Evolutionary conservation across 257 asterid species (phyloP).

Genomic region (Eustoma russellianum): DNA sequence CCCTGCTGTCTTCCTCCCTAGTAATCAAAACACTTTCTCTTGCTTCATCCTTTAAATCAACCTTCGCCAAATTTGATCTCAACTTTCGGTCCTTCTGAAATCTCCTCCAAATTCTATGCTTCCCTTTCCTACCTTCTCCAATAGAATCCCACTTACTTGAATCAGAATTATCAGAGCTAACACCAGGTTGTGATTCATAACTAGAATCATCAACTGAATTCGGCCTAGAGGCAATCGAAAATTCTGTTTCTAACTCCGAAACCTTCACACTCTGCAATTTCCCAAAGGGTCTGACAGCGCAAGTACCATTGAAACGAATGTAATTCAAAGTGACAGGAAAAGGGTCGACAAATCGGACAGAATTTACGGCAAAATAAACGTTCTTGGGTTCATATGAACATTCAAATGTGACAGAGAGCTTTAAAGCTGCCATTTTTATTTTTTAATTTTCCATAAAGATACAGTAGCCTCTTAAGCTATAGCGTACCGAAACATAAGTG

Average conservation of each 20-base stretch:
- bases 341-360: slow-evolving; percentile 24
- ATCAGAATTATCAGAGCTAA: slow-evolving; percentile 26
- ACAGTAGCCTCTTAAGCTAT: slow-evolving; percentile 5
- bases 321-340: slow-evolving; percentile 32
- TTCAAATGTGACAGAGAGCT: slow-evolving; percentile 38
- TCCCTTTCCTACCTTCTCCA: slow-evolving; percentile 20
- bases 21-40: slow-evolving; percentile 15
- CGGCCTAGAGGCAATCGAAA: slow-evolving; percentile 20
- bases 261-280: slow-evolving; percentile 35
- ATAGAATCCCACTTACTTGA: slow-evolving; percentile 15
- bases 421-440: slow-evolving; percentile 53
- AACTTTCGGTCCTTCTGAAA: slow-evolving; percentile 19
- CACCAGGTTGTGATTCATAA: slow-evolving; percentile 15
- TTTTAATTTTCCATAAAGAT: slow-evolving; percentile 3
- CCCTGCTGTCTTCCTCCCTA: slow-evolving; percentile 12
- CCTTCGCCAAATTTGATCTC: slow-evolving; percentile 14
- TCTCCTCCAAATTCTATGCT: slow-evolving; percentile 44
- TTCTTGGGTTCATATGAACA: slow-evolving; percentile 38
- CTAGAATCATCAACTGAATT: slow-evolving; percentile 14
- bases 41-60: slow-evolving; percentile 12
- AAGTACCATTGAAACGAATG: slow-evolving; percentile 31
- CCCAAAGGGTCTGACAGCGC: slow-evolving; percentile 34
- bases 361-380: slow-evolving; percentile 18
- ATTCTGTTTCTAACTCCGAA: slow-evolving; percentile 44
- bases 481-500: neutral